Evolutionary conservation across 2,329 filamentous ascomycete species (phyloP), one percentile per base, ranked within the genome.

Genomic region (Botrytis paeoniae): DNA sequence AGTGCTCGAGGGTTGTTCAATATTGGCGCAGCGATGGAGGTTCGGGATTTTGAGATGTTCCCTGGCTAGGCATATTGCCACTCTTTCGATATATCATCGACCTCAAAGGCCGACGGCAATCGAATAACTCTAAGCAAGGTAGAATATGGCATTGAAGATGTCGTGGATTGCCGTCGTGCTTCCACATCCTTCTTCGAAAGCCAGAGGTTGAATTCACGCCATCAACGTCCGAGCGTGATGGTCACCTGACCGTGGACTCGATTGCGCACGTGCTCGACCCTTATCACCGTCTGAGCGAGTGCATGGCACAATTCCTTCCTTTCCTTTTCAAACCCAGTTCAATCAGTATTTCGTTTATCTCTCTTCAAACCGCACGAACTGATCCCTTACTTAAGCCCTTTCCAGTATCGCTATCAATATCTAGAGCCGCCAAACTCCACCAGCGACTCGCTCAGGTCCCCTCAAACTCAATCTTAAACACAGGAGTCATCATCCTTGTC

Each of bases 401-500:
- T 57, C 51, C n/a, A 57, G 51, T 57, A 57, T 57, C n/a, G n/a
- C 22, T 12, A 20, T 32, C 16, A 18, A 51, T 3, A 29, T 22
- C 25, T 39, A 20, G 29, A 39, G 25, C 20, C 25, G 7, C 22
- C 37, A 62, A 62, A 39, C 16, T 20, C 63, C 22, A 39, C 32
- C 16, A 22, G 22, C 9, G 35, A 54, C 64, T 54, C 64, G 35
- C 45, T 54, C 64, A n/a, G 25, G 32, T 45, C 43, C 43, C 41
- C 25, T 51, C 43, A n/a, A 51, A 51, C 63, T n/a, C 65, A 43
- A 41, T 12, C 39, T 29, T n/a, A 57, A 69, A 69, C 65, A 41
- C 48, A 66, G 64, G 45, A 35, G 64, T 54, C 64, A 29, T 25
- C 35, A 68, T 68, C 65, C 65, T 48, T 57, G 48, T n/a, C 45